Evolutionary conservation across 129 eudicot species (phyloP), one percentile per base, ranked within the genome.

Genomic region (Centaurea solstitialis): DNA sequence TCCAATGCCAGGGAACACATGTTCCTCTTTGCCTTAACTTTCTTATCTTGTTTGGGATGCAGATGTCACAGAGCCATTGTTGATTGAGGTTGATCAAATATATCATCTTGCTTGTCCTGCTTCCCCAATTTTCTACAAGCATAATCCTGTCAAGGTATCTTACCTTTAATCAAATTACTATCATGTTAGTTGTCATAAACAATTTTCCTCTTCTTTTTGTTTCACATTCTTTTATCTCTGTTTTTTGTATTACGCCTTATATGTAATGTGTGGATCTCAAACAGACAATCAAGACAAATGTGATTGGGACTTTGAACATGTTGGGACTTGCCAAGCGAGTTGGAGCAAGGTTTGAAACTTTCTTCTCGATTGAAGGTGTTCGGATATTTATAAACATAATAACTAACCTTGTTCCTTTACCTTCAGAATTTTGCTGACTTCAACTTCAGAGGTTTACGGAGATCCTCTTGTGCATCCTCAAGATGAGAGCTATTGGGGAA

Each of bases 401-500:
- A 11, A 12, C 72, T 17, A 57, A 61, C 37, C 13, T 66, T 41
- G 4, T 18, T 38, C 69, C 17, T 83, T 53, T 73, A 61, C 59
- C 50, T 40, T 13, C 89, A 93, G 98, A 90, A 93, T 93, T 81
- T 80, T 93, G 80, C 81, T 93, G 81, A 93, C 98, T 6, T 93
- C 98, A 37, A 93, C 98, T 77, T 93, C 98, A 20, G 98, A 93
- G 87, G 98, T 93, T 69, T 93, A 93, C 77, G 98, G 97, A 76
- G 97, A 92, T 86, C 97, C 97, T 72, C 94, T 92, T 66, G 94
- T 86, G 82, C 97, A 92, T 69, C 97, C 97, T 83, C 97, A 92
- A 62, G 89, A 89, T 39, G 97, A 92, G 82, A 90, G 91, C 86
- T 91, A 93, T 77, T 93, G 98, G 98, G 98, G 98, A 82, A 93